These are phyloP conservation scores for Paramecium tetraurelia DNA, from an alignment of 73 alveolate species.

Conservation along the genomic window DNA sequence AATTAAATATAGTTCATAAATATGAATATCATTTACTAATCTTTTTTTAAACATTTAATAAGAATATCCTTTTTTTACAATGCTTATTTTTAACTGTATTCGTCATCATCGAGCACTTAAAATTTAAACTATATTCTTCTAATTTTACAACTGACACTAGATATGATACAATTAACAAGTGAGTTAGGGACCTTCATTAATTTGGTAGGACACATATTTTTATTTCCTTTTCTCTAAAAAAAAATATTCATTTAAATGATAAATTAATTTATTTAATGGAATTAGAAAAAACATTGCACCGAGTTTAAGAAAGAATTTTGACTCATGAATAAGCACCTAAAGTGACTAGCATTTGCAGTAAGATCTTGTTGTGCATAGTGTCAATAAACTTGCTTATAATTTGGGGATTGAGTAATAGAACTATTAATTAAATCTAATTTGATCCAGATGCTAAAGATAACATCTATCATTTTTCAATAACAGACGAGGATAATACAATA, in stretches of 20 bases:
- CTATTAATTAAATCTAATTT: not conserved
- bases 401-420: not conserved
- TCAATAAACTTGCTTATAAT: not conserved
- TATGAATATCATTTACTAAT: not conserved
- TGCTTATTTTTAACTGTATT: not conserved
- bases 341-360: not conserved
- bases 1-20: not conserved
- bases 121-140: not conserved
- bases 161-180: not conserved
- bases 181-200: no score
- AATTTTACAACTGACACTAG: not conserved
- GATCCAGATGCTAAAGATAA: not conserved
- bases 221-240: no score
- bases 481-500: not conserved
- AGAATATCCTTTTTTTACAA: not conserved
- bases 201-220: no score
- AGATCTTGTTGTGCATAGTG: not conserved
- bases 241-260: not conserved
- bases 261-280: slow-evolving; percentile 7
- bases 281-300: slow-evolving; percentile 35
- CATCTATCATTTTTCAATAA: not conserved
- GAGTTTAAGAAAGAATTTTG: slow-evolving; percentile 7
- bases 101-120: not conserved
- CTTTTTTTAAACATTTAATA: not conserved
- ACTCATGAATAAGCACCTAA: not conserved